Percentiles rank a stretch among this genome's conserved stretches.
Evolutionary conservation across 2,329 filamentous ascomycete genomes (phyloP).

Genomic region (Helotiales sp.): DNA sequence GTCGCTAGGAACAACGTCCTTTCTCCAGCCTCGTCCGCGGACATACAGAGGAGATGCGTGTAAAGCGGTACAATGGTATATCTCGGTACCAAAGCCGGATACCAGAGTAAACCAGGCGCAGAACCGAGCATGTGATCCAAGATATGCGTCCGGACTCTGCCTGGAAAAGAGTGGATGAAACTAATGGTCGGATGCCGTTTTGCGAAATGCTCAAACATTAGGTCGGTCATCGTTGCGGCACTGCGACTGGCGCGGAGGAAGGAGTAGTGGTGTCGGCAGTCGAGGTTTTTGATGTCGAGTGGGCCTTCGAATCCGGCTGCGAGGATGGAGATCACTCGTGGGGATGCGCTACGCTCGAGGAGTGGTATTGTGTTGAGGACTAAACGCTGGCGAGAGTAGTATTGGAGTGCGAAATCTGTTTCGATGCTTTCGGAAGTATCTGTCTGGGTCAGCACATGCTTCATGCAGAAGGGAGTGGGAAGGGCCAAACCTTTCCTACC

Average conservation of each 20-base stretch:
- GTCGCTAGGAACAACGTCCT: slow-evolving; percentile 45
- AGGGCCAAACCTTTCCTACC: slow-evolving; percentile 17
- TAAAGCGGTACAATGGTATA: slow-evolving; percentile 34
- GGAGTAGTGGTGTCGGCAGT: slow-evolving; percentile 44
- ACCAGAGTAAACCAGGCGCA: slow-evolving; percentile 33
- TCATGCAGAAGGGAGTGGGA: too few relatives aligned
- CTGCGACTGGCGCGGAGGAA: slow-evolving; percentile 46
- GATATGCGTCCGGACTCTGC: slow-evolving; percentile 29
- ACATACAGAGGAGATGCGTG: slow-evolving; percentile 32
- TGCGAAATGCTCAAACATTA: slow-evolving; percentile 53
- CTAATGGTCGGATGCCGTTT: slow-evolving; percentile 47
- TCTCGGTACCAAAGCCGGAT: slow-evolving; percentile 14
- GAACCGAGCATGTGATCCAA: slow-evolving; percentile 40
- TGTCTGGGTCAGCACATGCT: slow-evolving; percentile 33
- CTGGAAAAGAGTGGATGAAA: slow-evolving; percentile 47
- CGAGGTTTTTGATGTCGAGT: slow-evolving; percentile 51
- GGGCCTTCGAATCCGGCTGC: slow-evolving; percentile 56
- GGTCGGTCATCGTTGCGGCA: slow-evolving; percentile 54
- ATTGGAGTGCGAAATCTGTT: slow-evolving; percentile 52
- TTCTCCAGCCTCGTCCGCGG: slow-evolving; percentile 43
- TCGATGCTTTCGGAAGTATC: slow-evolving; percentile 62
- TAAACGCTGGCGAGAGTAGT: slow-evolving; percentile 62
- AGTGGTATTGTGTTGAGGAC: slow-evolving; percentile 60
- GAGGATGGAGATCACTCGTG: slow-evolving; percentile 58
- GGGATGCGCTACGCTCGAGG: slow-evolving; percentile 51